Base-by-base conservation (phyloP, 441 rosid genomes). In the Arabidopsis lyrata region DNA sequence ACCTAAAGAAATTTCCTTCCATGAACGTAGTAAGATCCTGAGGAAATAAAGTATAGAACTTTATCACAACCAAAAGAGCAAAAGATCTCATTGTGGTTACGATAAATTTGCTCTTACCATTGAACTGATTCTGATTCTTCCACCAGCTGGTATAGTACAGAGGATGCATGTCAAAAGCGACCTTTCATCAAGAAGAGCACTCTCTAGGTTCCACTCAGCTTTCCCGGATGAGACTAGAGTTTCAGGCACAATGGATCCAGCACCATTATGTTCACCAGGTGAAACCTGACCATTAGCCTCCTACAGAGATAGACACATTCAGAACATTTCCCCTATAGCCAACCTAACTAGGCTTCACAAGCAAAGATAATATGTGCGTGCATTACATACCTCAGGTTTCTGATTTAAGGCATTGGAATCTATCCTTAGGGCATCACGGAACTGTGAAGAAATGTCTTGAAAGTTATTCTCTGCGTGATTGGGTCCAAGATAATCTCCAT, bases 91-190 rank as follows among this genome's bases (percentile, higher is more conserved):
- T 32, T 65, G 42, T 47, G 20, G 29, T 54, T 39, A 61, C 5
- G 48, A 45, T n/a, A 15, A 8, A 20, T 64, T 45, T 44, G 53
- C 34, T 65, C 68, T 65, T 62, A 95, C 99, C 83, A 98, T 93
- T 75, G 99, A 85, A 73, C 88, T 84, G 39, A 95, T 93, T 66
- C 85, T 89, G 74, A 93, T 93, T 83, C 84, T 87, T 42, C 98
- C 99, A 77, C 97, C 97, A 71, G 98, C 78, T 44, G 99, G 99
- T 75, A 95, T 86, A 2, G 98, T 91, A 57, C 99, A 97, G 72
- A 91, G 97, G 45, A 95, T 84, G 84, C 98, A 95, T 63, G 98
- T 83, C 86, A 95, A 77, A 39, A 95, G 81, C 14, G 97, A 83
- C 81, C 94, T 82, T 80, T 95, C 99, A 75, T 95, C 98, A 13